A percentile compares a stretch with the other conserved stretches of the same genome.
Conservation (phyloP, 768 basidiomycete species). For the Psilocybe cyanescens region DNA sequence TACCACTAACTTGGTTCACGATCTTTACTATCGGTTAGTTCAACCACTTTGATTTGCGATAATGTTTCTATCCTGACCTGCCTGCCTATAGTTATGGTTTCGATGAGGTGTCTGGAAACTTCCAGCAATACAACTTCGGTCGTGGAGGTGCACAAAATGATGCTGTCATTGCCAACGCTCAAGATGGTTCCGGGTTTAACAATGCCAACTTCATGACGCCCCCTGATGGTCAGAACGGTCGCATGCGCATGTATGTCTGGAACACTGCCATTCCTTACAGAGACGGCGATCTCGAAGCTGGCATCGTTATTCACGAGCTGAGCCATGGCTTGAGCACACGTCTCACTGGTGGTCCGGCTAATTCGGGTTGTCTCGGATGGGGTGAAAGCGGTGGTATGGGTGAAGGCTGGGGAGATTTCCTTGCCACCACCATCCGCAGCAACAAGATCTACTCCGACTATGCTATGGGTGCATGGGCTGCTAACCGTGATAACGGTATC, state of each 20-base stretch:
- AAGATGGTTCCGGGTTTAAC: constrained; percentile 93
- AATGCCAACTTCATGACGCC: constrained; percentile 93
- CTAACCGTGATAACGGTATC: constrained; percentile 76
- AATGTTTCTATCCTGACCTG: not conserved
- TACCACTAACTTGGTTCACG: constrained; percentile 80
- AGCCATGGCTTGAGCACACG: constrained; percentile 92
- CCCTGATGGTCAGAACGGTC: constrained; percentile 83
- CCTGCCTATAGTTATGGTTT: constrained; percentile 77
- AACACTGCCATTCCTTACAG: constrained; percentile 88
- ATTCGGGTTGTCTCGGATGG: constrained; percentile 94
- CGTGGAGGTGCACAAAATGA: constrained; percentile 87
- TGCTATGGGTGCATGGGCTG: constrained; percentile 95
- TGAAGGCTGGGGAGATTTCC: constrained; percentile 95
- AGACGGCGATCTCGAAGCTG: constrained; percentile 95
- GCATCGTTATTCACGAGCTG: constrained; percentile 93
- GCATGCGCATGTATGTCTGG: constrained; percentile 98
- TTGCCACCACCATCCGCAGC: constrained; percentile 88
- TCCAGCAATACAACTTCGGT: constrained; percentile 97
- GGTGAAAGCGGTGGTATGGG: constrained; percentile 98
- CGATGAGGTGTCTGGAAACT: constrained; percentile 90
- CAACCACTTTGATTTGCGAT: not conserved
- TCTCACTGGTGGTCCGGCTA: constrained; percentile 90
- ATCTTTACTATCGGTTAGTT: constrained; percentile 73
- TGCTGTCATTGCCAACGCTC: constrained; percentile 92
- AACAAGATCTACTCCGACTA: constrained; percentile 75